phyloP scores from a whole-genome alignment of 768 basidiomycete genomes.

The Boletus tomentosulus region DNA sequence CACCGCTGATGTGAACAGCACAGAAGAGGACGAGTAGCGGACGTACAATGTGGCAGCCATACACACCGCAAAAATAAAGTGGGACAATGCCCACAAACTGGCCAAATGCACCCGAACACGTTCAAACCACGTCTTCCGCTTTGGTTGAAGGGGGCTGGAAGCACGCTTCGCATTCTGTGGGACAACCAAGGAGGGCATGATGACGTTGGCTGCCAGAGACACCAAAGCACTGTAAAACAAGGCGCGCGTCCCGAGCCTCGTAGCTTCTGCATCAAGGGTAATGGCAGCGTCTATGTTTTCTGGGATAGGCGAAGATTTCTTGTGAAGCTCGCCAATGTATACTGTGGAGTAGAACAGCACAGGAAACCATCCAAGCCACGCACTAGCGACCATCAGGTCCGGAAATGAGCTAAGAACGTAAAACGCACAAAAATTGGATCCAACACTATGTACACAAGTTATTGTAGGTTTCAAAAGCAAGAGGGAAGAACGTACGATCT shows the following conservation, averaged over 20 bases:
- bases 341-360: constrained; percentile 83
- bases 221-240: constrained; percentile 75
- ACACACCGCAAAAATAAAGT: constrained; percentile 65
- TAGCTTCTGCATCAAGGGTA: constrained; percentile 60
- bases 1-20: constrained; percentile 10
- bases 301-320: constrained; percentile 37
- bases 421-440: constrained; percentile 76
- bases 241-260: constrained; percentile 79
- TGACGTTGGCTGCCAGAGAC: constrained; percentile 60
- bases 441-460: constrained; percentile 48
- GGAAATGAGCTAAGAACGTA: background rate
- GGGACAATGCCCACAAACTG: constrained; percentile 75
- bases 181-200: constrained; percentile 62
- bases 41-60: constrained; percentile 86
- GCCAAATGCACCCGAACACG: constrained; percentile 57
- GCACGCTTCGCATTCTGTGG: constrained; percentile 14
- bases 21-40: constrained; percentile 2
- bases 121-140: constrained; percentile 31
- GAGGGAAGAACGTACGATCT: constrained; percentile 56
- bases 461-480: constrained; percentile 5
- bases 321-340: constrained; percentile 87
- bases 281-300: constrained; percentile 31
- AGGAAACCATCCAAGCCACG: constrained; percentile 92
- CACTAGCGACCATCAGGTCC: constrained; percentile 37
- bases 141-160: constrained; percentile 17